Percentiles rank a stretch among this genome's conserved stretches.
Conservation (phyloP, 352 stramenopile species). For the Pythium guiyangense region DNA sequence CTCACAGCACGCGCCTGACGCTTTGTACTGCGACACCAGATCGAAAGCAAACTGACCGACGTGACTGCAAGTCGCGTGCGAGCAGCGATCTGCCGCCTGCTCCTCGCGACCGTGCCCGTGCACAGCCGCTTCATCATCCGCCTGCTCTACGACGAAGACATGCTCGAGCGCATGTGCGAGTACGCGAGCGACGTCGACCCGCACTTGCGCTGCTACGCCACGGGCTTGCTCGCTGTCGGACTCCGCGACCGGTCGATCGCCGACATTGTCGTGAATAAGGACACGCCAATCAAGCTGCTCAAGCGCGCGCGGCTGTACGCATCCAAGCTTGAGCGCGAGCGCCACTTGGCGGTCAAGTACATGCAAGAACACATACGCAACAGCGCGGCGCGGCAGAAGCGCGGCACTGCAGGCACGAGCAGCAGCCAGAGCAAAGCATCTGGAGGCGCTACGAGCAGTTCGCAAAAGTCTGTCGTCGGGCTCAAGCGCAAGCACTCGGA, state of each 20-base stretch:
- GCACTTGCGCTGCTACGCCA: conserved; percentile 68
- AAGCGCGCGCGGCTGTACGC: conserved; percentile 71
- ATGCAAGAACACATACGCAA: conserved; percentile 64
- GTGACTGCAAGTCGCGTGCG: conserved; percentile 54
- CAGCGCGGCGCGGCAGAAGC: conserved; percentile 27
- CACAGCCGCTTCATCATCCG: conserved; percentile 73
- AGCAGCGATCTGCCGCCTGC: conserved; percentile 59
- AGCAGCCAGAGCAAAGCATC: conserved; percentile 12
- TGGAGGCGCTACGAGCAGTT: background rate
- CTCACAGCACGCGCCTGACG: background rate
- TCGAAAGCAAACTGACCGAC: conserved; percentile 65
- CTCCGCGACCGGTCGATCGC: conserved; percentile 77
- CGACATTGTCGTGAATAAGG: conserved; percentile 80
- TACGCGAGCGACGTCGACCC: conserved; percentile 56
- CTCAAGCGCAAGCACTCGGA: conserved; percentile 51
- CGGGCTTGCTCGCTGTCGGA: conserved; percentile 66
- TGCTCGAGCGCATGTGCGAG: conserved; percentile 63
- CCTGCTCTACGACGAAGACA: conserved; percentile 76
- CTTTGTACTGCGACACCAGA: conserved; percentile 16
- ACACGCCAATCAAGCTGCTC: conserved; percentile 66
- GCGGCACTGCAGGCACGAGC: conserved; percentile 9
- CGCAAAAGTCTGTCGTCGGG: conserved; percentile 7
- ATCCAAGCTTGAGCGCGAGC: conserved; percentile 69
- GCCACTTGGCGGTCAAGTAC: conserved; percentile 64
- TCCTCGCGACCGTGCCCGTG: conserved; percentile 70